phyloP scores from a whole-genome alignment of 257 asterid species.

The Gardenia jasminoides region DNA sequence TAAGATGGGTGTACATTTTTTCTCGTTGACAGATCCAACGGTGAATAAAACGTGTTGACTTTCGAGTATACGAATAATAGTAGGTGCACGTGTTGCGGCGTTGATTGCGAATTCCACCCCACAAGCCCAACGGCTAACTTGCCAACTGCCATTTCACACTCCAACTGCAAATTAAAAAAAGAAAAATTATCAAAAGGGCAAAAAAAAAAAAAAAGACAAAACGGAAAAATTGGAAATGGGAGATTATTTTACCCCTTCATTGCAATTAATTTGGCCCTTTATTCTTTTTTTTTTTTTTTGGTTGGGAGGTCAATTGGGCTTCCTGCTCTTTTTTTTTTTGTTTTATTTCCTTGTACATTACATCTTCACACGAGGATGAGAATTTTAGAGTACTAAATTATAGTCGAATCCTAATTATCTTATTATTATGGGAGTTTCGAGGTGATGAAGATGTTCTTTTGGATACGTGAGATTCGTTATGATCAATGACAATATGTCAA shows the following conservation, averaged over 20 bases:
- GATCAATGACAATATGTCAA: too few relatives aligned
- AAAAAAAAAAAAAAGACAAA: too few relatives aligned
- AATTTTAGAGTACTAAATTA: too few relatives aligned
- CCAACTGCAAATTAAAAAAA: not conserved
- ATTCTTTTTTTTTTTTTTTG: not conserved
- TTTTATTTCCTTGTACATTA: not conserved
- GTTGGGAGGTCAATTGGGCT: not conserved
- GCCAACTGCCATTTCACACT: not conserved
- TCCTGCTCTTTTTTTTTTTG: too few relatives aligned
- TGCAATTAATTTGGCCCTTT: not conserved
- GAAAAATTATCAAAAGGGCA: not conserved
- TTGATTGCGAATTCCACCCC: not conserved
- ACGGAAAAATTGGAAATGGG: too few relatives aligned
- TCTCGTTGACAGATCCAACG: conserved; percentile 1
- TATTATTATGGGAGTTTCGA: too few relatives aligned
- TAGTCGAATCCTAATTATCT: too few relatives aligned
- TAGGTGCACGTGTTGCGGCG: not conserved
- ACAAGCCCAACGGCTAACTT: not conserved
- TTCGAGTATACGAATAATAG: conserved; percentile 2
- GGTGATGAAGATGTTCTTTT: too few relatives aligned
- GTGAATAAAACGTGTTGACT: not conserved
- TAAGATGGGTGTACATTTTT: conserved; percentile 23
- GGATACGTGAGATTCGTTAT: too few relatives aligned
- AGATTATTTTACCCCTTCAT: not conserved
- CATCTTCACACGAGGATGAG: too few relatives aligned